Evolutionary conservation across 2,329 filamentous ascomycete genomes (phyloP), one percentile per base, ranked within the genome.

Genomic region (Pestalotiopsis fici): DNA sequence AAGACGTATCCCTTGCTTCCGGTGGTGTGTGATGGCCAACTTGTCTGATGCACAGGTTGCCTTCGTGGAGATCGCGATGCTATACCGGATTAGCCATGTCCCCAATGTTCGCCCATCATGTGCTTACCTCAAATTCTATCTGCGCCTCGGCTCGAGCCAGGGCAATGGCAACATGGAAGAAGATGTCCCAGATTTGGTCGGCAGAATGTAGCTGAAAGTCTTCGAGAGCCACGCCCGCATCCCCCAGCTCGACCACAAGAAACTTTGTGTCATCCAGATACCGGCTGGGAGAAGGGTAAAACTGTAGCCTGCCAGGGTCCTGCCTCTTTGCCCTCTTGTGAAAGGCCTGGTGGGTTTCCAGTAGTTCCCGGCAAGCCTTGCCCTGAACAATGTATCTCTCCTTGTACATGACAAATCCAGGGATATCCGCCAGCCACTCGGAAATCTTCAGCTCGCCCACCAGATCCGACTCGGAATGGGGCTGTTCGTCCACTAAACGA

Each of bases 1-100:
- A 77, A 0, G 72, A 70, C 3, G 77, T 74, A 15, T 72, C 72
- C 56, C 76, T 71, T 3, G 76, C 70, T 3, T 76, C 75, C 39
- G 75, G 77, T 2, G 78, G 72, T 9, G 73, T 73, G 0, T 81
- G 73, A 2, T 80, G 71, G 2, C 78, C 74, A 0, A 80, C 77
- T 64, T 82, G 83, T 3, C 83, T 82, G 60, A 91, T 82, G 69
- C 89, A 91, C 18, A 91, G 77, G 70, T 91, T 91, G 4, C 88
- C 88, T 70, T 91, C 88, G 71, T 91, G 89, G 3, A 91, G 80
- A 71, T 91, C 89, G 5, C 89, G 86, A 72, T 91, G 89, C 87
- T 90, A 68, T 5, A 21, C 28, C n/a, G 62, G 43, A 13, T 66
- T 9, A 57, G 28, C 43, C n/a, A 12, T 18, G 25, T n/a, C 23